Base-by-base conservation (phyloP, 129 eudicot genomes). In the Ambrosia artemisiifolia region DNA sequence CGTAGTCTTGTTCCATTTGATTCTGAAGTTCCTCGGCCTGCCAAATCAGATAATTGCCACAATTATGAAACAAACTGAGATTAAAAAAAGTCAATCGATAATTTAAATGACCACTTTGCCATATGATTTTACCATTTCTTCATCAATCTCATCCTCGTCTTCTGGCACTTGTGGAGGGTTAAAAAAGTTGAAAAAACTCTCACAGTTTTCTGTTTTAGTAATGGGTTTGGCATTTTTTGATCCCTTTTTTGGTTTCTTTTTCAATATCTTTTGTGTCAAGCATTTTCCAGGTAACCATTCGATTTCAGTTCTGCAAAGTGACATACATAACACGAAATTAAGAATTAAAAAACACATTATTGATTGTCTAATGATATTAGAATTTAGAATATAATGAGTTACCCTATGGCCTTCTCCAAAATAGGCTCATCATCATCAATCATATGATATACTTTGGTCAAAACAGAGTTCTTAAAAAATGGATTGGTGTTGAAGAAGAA, bases 401-500 rank as follows among this genome's bases (percentile, higher is more conserved):
- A 91, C 97, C 97, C 97, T 46, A 88, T 86, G 3, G 97, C 97
- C 79, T 88, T 92, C 87, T 92, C 97, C 43, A 92, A 73, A 42
- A 92, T 92, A 43, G 97, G 97, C 35, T 92, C 97, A 72, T 92
- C 89, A 5, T 92, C 97, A 79, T 92, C 97, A 81, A 92, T 82
- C 97, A 92, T 88, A 82, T 92, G 93, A 69, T 92, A 92, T 9
- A 85, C 84, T 80, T 92, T 92, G 3, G 97, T 88, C 77, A 92
- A 76, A 28, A 88, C 86, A n/a, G 96, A 59, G 65, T 92, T 92
- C 79, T 88, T 88, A 72, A 92, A 88, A 54, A 80, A 92, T 4
- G 96, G 97, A 69, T 92, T 92, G 19, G 87, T 63, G 60, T 86
- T 85, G 67, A 92, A 92, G 74, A 76, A 81, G 77, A 92, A 92